Conservation (phyloP, 1,284 basidiomycete genomes). For the Baeospora myosura region DNA sequence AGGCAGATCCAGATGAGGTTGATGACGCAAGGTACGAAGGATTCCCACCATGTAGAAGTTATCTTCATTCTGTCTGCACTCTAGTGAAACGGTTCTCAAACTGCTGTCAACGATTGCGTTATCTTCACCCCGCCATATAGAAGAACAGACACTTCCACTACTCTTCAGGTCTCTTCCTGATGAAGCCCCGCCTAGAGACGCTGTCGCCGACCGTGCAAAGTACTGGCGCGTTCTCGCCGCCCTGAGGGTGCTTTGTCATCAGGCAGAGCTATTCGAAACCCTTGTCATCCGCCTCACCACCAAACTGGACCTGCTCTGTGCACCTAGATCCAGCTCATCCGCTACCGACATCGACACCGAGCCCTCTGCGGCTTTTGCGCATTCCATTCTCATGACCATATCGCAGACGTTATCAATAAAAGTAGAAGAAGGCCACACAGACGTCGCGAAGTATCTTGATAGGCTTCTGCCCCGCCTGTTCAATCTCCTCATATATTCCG, state of each 20-base stretch:
- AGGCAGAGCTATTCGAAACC: conserved; percentile 77
- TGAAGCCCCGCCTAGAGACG: conserved; percentile 47
- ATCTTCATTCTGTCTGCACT: conserved; percentile 4
- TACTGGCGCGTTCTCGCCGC: conserved; percentile 69
- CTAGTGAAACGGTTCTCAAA: conserved; percentile 61
- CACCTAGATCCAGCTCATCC: conserved; percentile 26
- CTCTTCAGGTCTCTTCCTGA: conserved; percentile 75
- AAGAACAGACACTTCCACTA: conserved; percentile 72
- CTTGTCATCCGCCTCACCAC: conserved; percentile 75
- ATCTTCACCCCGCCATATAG: conserved; percentile 61
- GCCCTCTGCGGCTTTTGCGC: conserved; percentile 68
- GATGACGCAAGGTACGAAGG: conserved; percentile 46
- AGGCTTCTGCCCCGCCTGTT: conserved; percentile 66
- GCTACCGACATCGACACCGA: conserved; percentile 33
- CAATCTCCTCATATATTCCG: conserved; percentile 60
- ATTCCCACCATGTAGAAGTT: not conserved
- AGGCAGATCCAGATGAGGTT: conserved; percentile 46
- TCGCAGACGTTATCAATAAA: conserved; percentile 62
- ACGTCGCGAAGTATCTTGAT: conserved; percentile 76
- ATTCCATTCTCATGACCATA: conserved; percentile 73
- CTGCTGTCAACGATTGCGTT: conserved; percentile 64
- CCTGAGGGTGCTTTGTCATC: conserved; percentile 69
- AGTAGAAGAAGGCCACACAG: conserved; percentile 49
- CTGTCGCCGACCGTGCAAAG: conserved; percentile 46
- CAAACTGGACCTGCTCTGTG: conserved; percentile 70